Evolutionary conservation across 129 eudicot genomes (phyloP).

Genomic region (Helianthus annuus): HanXRQr2.0-SUNRISE NC_035438.2:127767265-127767764

Average conservation of each 20-base stretch:
- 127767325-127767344: no score
- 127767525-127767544: neutral
- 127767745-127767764: no score
- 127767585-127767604: neutral
- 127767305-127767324: no score
- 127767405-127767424: neutral
- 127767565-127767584: neutral
- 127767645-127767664: neutral
- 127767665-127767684: neutral
- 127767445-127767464: neutral
- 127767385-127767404: neutral
- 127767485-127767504: neutral
- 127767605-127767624: neutral
- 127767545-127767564: neutral
- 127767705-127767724: constrained; percentile 13
- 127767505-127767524: constrained; percentile 2
- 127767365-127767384: no score
- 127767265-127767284: no score
- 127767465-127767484: neutral
- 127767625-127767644: neutral
- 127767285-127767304: no score
- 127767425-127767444: neutral
- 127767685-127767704: neutral
- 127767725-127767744: constrained; percentile 5
- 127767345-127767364: no score